Evolutionary conservation across 148 eudicot species (phyloP).

Genomic region (Vaccinium vitisidaea): DNA sequence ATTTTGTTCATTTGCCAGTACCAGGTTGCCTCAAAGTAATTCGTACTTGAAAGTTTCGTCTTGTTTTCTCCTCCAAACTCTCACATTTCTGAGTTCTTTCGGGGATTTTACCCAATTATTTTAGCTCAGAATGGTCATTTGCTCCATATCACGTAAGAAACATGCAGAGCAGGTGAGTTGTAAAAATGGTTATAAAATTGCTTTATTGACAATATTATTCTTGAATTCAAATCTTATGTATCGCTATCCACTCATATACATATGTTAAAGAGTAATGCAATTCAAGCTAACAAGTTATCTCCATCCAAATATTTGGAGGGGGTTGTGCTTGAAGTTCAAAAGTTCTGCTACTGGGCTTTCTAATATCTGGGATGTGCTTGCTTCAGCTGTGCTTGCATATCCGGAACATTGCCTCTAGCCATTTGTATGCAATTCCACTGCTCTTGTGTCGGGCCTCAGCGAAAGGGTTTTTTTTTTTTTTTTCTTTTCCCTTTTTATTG

Average conservation of each 20-base stretch:
- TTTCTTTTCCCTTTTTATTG: neutral
- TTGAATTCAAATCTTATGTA: neutral
- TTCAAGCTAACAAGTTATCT: neutral
- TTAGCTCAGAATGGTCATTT: slow-evolving; percentile 98
- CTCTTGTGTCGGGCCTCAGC: neutral
- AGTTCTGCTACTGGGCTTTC: neutral
- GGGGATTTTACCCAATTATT: slow-evolving; percentile 90
- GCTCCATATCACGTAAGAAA: slow-evolving; percentile 44
- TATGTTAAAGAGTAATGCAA: neutral
- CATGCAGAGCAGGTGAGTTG: slow-evolving; percentile 18
- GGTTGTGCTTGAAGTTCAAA: neutral
- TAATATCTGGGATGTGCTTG: neutral
- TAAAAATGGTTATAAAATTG: slow-evolving; percentile 15
- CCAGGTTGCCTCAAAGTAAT: neutral
- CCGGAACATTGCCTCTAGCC: neutral
- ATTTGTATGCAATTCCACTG: neutral
- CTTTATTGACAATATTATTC: slow-evolving; percentile 11
- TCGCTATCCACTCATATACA: neutral
- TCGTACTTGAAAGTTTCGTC: neutral
- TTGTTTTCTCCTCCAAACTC: neutral
- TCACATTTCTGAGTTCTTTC: slow-evolving; percentile 22
- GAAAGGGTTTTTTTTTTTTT: no score
- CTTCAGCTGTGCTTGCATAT: neutral
- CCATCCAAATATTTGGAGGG: neutral
- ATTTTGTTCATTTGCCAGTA: neutral